Conservation (phyloP, 2,329 filamentous ascomycete genomes). For the Ambrosiella cleistominuta region DNA sequence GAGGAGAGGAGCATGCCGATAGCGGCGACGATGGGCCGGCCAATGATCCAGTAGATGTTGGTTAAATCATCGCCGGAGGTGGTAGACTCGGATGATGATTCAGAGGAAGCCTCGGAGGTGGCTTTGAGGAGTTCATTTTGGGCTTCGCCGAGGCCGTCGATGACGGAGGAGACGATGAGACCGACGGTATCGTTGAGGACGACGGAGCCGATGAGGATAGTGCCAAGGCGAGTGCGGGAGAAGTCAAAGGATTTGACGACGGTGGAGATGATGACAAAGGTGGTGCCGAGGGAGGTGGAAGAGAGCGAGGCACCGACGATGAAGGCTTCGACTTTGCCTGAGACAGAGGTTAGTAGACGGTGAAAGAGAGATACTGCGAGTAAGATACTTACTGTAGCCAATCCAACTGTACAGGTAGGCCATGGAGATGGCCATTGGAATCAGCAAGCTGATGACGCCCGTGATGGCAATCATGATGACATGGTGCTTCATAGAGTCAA, state of each 20-base stretch:
- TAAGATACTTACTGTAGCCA: constrained; percentile 19
- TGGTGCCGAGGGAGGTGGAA: constrained; percentile 21
- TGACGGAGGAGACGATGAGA: constrained; percentile 23
- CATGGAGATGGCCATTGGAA: constrained; percentile 28
- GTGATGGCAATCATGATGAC: constrained; percentile 24
- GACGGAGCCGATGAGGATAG: constrained; percentile 27
- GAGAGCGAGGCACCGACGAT: constrained; percentile 19
- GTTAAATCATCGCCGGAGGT: not conserved
- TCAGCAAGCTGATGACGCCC: constrained; percentile 27
- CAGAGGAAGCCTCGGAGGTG: not conserved
- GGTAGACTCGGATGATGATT: not conserved
- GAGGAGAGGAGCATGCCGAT: constrained; percentile 21
- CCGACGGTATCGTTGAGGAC: constrained; percentile 30
- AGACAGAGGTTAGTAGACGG: not conserved
- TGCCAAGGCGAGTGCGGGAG: constrained; percentile 25
- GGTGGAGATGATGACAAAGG: constrained; percentile 19
- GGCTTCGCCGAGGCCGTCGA: constrained; percentile 16
- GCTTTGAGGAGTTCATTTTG: constrained; percentile 15
- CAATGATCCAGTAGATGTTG: constrained; percentile 21
- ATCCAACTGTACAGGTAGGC: constrained; percentile 26
- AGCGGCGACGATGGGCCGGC: constrained; percentile 23
- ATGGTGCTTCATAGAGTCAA: constrained; percentile 29
- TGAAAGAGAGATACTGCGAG: not conserved
- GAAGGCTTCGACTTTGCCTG: constrained; percentile 16
- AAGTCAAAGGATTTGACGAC: constrained; percentile 22